phyloP scores from a whole-genome alignment of 2,329 filamentous ascomycete species.

The Aspergillus novofumigatus region DNA sequence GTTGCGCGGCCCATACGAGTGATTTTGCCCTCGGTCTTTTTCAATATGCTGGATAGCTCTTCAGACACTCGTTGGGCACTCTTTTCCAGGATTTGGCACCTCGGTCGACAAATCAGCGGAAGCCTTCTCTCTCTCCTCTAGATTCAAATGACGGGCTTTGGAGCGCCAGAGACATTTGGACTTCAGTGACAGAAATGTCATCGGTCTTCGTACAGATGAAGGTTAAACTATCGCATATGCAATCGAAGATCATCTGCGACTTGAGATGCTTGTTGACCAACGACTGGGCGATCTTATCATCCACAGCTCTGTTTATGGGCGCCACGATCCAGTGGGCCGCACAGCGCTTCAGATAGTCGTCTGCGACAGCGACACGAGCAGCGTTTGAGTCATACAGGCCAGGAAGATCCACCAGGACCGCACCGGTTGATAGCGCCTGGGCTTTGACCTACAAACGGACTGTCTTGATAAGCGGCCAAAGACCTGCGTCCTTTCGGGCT shows the following conservation, averaged over 20 bases:
- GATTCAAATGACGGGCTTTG: constrained; percentile 22
- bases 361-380: constrained; percentile 55
- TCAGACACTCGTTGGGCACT: not conserved
- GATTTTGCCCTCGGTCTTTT: not conserved
- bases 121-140: not conserved
- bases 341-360: constrained; percentile 58
- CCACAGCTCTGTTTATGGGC: constrained; percentile 56
- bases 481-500: constrained; percentile 34
- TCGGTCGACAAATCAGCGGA: not conserved
- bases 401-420: constrained; percentile 56
- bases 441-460: constrained; percentile 48
- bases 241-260: constrained; percentile 57
- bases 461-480: constrained; percentile 38
- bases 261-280: constrained; percentile 56
- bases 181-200: constrained; percentile 52
- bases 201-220: constrained; percentile 64
- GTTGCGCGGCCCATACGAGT: not conserved
- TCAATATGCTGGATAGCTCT: not conserved
- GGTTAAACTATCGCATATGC: constrained; percentile 50
- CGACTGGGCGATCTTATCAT: constrained; percentile 55
- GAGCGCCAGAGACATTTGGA: constrained; percentile 37
- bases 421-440: constrained; percentile 49
- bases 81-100: not conserved
- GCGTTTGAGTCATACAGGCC: constrained; percentile 59
- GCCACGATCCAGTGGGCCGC: constrained; percentile 60